Percentiles rank a stretch among this genome's conserved stretches.
Conservation (phyloP, 2,329 filamentous ascomycete species). For the Colletotrichum sp. region DNA sequence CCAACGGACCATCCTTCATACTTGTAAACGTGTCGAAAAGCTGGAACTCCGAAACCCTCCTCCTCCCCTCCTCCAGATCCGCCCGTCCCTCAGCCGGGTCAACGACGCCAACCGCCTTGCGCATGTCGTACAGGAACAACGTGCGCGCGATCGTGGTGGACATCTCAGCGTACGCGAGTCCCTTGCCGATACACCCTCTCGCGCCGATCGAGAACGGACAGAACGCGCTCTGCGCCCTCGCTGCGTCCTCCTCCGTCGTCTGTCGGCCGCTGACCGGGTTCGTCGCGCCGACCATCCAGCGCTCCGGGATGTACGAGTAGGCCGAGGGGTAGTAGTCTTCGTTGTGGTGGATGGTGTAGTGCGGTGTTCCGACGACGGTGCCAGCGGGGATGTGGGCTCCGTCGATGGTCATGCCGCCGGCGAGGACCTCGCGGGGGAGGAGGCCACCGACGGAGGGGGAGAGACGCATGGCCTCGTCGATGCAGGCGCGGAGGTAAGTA, state of each 20-base stretch:
- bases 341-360: conserved; percentile 74
- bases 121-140: conserved; percentile 66
- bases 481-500: conserved; percentile 66
- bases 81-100: conserved; percentile 58
- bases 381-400: conserved; percentile 61
- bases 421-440: conserved; percentile 62
- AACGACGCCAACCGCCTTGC: conserved; percentile 50
- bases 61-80: conserved; percentile 57
- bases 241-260: conserved; percentile 55
- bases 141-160: conserved; percentile 65
- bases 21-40: conserved; percentile 76
- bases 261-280: conserved; percentile 38
- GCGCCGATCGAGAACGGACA: conserved; percentile 76
- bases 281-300: conserved; percentile 62
- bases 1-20: conserved; percentile 72
- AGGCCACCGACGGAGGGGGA: conserved; percentile 66
- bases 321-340: conserved; percentile 64
- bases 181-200: conserved; percentile 75
- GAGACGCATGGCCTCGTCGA: conserved; percentile 70
- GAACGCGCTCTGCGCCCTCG: conserved; percentile 69
- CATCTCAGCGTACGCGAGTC: conserved; percentile 71
- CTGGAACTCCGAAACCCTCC: conserved; percentile 68
- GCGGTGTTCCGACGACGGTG: conserved; percentile 67
- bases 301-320: conserved; percentile 65
- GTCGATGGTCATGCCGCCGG: conserved; percentile 59